Percentiles rank a stretch among this genome's conserved stretches.
These are phyloP conservation scores for Anethum foeniculum DNA, from an alignment of 140 eudicot genomes.

Conservation along the genomic window DNA sequence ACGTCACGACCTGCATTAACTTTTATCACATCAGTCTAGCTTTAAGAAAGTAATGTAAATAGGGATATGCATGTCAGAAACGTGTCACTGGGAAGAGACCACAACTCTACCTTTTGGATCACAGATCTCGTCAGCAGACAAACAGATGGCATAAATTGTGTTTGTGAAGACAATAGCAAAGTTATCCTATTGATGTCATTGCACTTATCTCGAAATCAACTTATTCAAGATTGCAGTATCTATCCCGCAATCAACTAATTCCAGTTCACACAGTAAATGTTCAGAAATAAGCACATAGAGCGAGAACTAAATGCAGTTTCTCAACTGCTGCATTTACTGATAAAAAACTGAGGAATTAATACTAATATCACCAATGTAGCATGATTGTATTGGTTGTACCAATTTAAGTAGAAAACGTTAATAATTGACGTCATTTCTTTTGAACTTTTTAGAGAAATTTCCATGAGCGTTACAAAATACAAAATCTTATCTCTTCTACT, in stretches of 20 bases:
- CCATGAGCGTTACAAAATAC: neutral
- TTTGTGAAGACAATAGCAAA: neutral
- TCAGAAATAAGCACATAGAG: neutral
- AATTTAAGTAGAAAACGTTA: slow-evolving; percentile 1
- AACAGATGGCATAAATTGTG: neutral
- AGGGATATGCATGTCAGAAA: neutral
- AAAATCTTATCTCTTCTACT: neutral
- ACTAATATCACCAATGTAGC: neutral
- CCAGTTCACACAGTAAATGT: neutral
- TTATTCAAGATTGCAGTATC: neutral
- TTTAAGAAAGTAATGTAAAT: too few species aligned
- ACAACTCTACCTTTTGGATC: neutral
- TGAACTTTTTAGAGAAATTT: neutral
- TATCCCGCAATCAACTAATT: neutral
- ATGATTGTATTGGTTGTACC: neutral
- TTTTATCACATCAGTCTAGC: too few species aligned
- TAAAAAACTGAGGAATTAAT: neutral
- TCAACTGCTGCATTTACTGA: neutral
- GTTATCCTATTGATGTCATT: neutral
- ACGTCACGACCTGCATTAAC: too few species aligned
- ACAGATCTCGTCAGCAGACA: neutral
- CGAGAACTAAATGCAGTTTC: neutral
- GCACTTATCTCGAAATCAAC: neutral
- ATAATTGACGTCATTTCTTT: neutral
- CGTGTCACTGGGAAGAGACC: neutral